Conservation (phyloP, 2,329 filamentous ascomycete genomes). For the Aspergillus oerlinghausenensis region DNA sequence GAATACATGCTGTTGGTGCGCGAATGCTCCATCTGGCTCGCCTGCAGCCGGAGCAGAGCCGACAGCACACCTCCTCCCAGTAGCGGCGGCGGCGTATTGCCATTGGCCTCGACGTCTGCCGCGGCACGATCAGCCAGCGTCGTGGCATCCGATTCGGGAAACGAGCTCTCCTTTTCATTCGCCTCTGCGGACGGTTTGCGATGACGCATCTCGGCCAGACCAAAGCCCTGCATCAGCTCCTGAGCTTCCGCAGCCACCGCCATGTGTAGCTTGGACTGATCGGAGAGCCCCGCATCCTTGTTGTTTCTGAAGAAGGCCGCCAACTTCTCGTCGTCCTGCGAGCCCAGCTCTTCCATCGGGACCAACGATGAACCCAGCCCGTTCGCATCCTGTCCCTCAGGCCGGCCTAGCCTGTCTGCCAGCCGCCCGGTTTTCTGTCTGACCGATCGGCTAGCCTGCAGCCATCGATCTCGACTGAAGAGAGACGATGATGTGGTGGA, state of each 20-base stretch:
- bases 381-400: background rate
- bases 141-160: background rate
- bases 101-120: constrained; percentile 4
- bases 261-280: background rate
- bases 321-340: constrained; percentile 6
- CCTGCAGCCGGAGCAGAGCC: constrained; percentile 5
- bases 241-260: constrained; percentile 6
- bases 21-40: background rate
- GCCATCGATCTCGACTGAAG: constrained; percentile 3
- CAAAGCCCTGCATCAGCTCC: constrained; percentile 3
- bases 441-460: background rate
- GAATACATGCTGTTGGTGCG: constrained; percentile 3
- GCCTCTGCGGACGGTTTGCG: background rate
- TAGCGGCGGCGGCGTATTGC: background rate
- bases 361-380: constrained; percentile 3
- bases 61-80: constrained; percentile 6
- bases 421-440: constrained; percentile 3
- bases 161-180: background rate
- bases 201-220: background rate
- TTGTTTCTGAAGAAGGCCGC: constrained; percentile 1
- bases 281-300: background rate
- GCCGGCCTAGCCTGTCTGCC: constrained; percentile 1
- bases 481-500: background rate
- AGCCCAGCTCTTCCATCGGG: constrained; percentile 6
- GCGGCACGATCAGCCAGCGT: background rate